Evolutionary conservation across 768 basidiomycete genomes (phyloP).

Genomic region (Termitomyces sp.): DNA sequence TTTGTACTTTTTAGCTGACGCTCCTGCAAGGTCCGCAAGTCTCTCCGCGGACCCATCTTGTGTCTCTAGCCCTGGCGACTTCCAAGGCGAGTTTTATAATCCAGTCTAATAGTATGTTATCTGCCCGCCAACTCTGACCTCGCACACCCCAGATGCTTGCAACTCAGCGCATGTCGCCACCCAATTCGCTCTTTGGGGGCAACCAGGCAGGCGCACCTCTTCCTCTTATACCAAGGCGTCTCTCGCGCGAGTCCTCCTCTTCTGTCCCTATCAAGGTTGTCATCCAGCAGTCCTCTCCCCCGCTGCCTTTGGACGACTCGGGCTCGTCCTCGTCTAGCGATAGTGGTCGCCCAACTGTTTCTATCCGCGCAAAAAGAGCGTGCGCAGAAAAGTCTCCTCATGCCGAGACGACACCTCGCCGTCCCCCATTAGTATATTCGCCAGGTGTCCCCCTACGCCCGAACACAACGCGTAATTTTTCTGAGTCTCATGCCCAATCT

Average conservation of each 20-base stretch:
- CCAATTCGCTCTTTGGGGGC: constrained; percentile 29
- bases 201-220: constrained; percentile 54
- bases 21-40: constrained; percentile 3
- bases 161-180: constrained; percentile 37
- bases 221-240: constrained; percentile 61
- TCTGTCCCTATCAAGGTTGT: constrained; percentile 21
- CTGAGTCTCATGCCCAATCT: constrained; percentile 27
- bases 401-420: not conserved
- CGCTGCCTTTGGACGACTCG: constrained; percentile 17
- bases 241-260: constrained; percentile 24
- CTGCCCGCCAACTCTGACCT: not conserved
- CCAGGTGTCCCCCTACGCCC: constrained; percentile 37
- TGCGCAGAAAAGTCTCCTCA: not conserved
- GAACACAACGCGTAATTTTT: constrained; percentile 25
- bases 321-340: constrained; percentile 22
- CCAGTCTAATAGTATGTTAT: not conserved
- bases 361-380: constrained; percentile 5
- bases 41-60: constrained; percentile 6
- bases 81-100: constrained; percentile 2
- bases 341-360: constrained; percentile 6
- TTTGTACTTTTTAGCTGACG: constrained; percentile 4
- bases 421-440: constrained; percentile 31
- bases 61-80: not conserved
- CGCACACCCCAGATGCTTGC: constrained; percentile 36
- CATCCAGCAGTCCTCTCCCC: constrained; percentile 26